Evolutionary conservation across 2,329 filamentous ascomycete genomes (phyloP).

Genomic region (Cladosporium cucumerinum): DNA sequence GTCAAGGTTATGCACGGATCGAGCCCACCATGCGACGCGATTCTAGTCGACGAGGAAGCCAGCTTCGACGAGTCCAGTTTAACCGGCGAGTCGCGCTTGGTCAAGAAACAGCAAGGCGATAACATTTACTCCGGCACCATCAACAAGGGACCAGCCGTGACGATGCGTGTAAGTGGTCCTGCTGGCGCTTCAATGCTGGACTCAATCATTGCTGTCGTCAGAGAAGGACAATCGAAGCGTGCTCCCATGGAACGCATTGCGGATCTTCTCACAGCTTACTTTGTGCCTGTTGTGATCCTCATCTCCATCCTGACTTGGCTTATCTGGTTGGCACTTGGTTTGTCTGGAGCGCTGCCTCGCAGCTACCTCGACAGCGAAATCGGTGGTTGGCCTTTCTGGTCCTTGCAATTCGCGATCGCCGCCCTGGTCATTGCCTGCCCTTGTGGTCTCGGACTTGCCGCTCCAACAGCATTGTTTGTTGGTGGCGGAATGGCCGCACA

Average conservation of each 20-base stretch:
- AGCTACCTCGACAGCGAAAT: slow-evolving; percentile 51
- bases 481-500: slow-evolving; percentile 76
- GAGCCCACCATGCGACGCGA: slow-evolving; percentile 81
- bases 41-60: slow-evolving; percentile 55
- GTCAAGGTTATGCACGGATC: slow-evolving; percentile 74
- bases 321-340: slow-evolving; percentile 65
- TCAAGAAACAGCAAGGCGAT: slow-evolving; percentile 63
- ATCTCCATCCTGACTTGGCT: slow-evolving; percentile 69
- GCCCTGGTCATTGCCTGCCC: slow-evolving; percentile 86
- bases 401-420: slow-evolving; percentile 77
- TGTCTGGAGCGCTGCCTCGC: slow-evolving; percentile 54
- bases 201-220: slow-evolving; percentile 71
- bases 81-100: slow-evolving; percentile 70
- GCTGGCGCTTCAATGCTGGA: slow-evolving; percentile 73
- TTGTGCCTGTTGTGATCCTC: slow-evolving; percentile 69
- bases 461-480: slow-evolving; percentile 79
- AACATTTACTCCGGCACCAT: slow-evolving; percentile 69
- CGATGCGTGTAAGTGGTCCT: slow-evolving; percentile 61
- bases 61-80: slow-evolving; percentile 86
- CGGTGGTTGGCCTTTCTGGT: slow-evolving; percentile 69
- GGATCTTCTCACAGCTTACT: slow-evolving; percentile 70
- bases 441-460: slow-evolving; percentile 79
- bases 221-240: slow-evolving; percentile 71
- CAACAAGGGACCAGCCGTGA: slow-evolving; percentile 64
- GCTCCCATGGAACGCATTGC: slow-evolving; percentile 74